Percentiles rank a stretch among this genome's conserved stretches.
These are phyloP conservation scores for Bauhinia variegata DNA, from an alignment of 306 rosid species.

Conservation along the genomic window DNA sequence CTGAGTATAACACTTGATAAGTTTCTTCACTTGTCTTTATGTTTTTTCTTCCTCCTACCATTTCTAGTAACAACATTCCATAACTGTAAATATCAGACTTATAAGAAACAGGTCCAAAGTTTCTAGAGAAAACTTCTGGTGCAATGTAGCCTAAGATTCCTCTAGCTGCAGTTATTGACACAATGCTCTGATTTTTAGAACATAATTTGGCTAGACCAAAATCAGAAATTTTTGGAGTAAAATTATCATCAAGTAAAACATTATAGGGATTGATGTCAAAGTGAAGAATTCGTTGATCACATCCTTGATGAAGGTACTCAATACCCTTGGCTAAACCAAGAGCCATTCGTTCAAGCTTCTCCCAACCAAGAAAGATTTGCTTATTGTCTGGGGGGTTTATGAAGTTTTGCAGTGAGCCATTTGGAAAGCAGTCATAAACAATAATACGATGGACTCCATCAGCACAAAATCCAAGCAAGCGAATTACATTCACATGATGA, in stretches of 20 bases:
- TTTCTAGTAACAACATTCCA: constrained; percentile 39
- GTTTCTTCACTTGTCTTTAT: neutral
- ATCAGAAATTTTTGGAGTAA: constrained; percentile 28
- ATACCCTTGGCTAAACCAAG: constrained; percentile 30
- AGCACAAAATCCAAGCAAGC: constrained; percentile 16
- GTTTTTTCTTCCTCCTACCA: constrained; percentile 31
- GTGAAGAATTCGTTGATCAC: constrained; percentile 30
- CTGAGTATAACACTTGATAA: constrained; percentile 18
- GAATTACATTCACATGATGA: constrained; percentile 24
- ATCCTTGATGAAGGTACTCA: constrained; percentile 30
- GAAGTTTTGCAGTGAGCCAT: constrained; percentile 20
- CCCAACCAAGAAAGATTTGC: constrained; percentile 13
- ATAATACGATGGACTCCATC: constrained; percentile 3
- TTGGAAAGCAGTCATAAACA: constrained; percentile 19
- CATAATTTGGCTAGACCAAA: constrained; percentile 34
- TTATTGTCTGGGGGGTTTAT: neutral
- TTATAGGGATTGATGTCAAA: constrained; percentile 38
- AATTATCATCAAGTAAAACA: constrained; percentile 24
- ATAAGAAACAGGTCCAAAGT: constrained; percentile 21
- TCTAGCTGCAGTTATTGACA: constrained; percentile 12
- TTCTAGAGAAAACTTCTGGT: constrained; percentile 22
- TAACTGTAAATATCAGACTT: constrained; percentile 38
- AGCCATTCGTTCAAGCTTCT: constrained; percentile 19
- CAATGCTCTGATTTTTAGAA: neutral
- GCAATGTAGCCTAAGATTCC: constrained; percentile 34